Base-by-base conservation (phyloP, 2,329 filamentous ascomycete genomes). In the Penicillium italicum region DNA sequence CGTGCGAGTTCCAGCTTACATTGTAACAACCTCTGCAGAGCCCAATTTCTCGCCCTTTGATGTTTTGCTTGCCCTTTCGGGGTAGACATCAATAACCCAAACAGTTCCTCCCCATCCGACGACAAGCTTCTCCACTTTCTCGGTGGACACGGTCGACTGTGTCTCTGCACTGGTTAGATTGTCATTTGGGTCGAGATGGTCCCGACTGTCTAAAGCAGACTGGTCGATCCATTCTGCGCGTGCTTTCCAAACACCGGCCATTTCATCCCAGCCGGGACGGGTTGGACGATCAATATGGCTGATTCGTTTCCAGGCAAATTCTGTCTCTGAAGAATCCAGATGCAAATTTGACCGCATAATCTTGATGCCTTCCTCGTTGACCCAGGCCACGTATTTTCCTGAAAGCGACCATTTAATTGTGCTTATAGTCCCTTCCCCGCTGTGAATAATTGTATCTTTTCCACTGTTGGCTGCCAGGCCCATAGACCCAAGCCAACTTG, bases 361-460 rank as follows among this genome's bases (percentile, higher is more conserved):
- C 72, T 97, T 97, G 70, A 97, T 95, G 4, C 94, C 94, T 67
- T 95, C 88, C 73, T 99, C 94, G 67, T 97, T 99, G 38, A 96
- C 82, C 94, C 94, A 99, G 0, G 87, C 90, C 1, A 97, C 89
- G 68, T 92, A 97, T 74, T 89, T 94, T 0, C 94, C 93, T 0
- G 91, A 93, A 38, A 93, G 72, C 0, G 93, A 97, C 91, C 93
- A 99, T 72, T 95, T 93, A 68, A 99, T 94, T 4, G 87, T 89
- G 70, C 85, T 93, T 60, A 99, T 94, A 2, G 86, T 85, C 4
- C 94, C 94, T 76, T 99, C 95, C 2, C 94, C 94, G 8, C 89
- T 91, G 69, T 99, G 94, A 44, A 97, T 74, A 3, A 97, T 79
- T 0, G 85, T 91, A 69, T 99, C 94, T 68, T 88, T 93, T 12